Base-by-base conservation (phyloP, 2,329 filamentous ascomycete genomes). In the Pseudocercospora fijiensis region DNA sequence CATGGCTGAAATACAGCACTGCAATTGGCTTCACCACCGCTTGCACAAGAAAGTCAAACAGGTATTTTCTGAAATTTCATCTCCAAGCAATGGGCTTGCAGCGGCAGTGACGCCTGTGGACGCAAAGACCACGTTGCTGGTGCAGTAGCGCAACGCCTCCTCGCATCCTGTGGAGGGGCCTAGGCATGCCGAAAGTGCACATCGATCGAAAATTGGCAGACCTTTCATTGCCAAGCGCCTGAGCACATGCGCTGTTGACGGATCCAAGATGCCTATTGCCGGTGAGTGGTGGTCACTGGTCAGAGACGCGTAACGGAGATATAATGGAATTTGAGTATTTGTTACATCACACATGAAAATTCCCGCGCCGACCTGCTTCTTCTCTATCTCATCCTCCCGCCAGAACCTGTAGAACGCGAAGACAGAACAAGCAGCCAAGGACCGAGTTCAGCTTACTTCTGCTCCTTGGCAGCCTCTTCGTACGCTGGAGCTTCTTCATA, bases 401-500 rank as follows among this genome's bases (percentile, higher is more conserved):
- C 28, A n/a, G 18, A 53, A 30, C 16, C 22, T 27, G 49, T 26
- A 6, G 7, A 27, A 24, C 16, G 49, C 13, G 24, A 52, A 22
- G 20, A 28, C 13, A 13, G 49, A n/a, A 26, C 22, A 27, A n/a
- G 22, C 24, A 26, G 24, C 16, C 22, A 28, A 28, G 26, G 20
- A 53, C 22, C 22, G 22, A n/a, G 24, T 11, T 28, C 26, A 28
- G 13, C 60, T 24, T 65, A 68, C 62, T 68, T 65, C 45, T 62
- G 41, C 45, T 62, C 60, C 55, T 64, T 59, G 33, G 62, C 61
- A 2, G 59, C 45, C n/a, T 67, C 64, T 59, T 73, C 73, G 57
- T 76, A 76, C 1, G 72, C 71, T n/a, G 74, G 74, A 27, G 75
- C 71, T 57, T 74, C 64, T 64, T 77, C 74, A 59, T 77, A 76